Evolutionary conservation across 2,329 filamentous ascomycete genomes (phyloP).

Genomic region (Dactylella cylindrospora): DNA sequence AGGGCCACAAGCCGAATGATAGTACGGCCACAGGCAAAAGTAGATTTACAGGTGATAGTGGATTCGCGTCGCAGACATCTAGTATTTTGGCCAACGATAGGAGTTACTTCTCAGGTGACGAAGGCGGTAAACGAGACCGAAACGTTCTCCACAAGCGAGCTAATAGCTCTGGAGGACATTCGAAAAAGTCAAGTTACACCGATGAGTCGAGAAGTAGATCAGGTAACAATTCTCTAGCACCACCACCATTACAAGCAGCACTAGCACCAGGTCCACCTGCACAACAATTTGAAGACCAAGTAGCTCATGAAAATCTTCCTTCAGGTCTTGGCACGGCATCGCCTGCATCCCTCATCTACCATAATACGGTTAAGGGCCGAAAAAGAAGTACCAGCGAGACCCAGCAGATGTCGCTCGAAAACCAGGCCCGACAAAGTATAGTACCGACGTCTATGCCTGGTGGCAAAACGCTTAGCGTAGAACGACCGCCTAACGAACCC

Average conservation of each 20-base stretch:
- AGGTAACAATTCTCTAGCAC: conserved; percentile 57
- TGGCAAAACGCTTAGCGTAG: conserved; percentile 28
- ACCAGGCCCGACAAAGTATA: conserved; percentile 53
- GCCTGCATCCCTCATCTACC: conserved; percentile 57
- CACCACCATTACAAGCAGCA: conserved; percentile 52
- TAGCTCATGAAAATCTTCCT: conserved; percentile 52
- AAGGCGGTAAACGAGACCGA: conserved; percentile 69
- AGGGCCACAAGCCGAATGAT: conserved; percentile 48
- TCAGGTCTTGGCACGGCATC: conserved; percentile 62
- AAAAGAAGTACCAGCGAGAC: conserved; percentile 59
- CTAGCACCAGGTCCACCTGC: conserved; percentile 4
- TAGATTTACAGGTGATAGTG: conserved; percentile 48
- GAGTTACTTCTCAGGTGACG: conserved; percentile 50
- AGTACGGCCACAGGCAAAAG: conserved; percentile 48
- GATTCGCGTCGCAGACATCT: conserved; percentile 48
- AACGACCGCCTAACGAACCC: conserved; percentile 31
- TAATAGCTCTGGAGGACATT: conserved; percentile 55
- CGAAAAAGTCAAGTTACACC: conserved; percentile 72
- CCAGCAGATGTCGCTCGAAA: conserved; percentile 58
- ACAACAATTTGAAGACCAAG: conserved; percentile 42
- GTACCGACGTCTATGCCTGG: conserved; percentile 33
- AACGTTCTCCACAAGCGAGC: conserved; percentile 72
- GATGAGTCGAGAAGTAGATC: conserved; percentile 69
- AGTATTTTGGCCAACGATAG: conserved; percentile 46
- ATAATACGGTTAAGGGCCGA: conserved; percentile 41